A percentile compares a stretch with the other conserved stretches of the same genome.
phyloP scores from a whole-genome alignment of 352 stramenopile species.

The Phytophthora cactorum region DNA sequence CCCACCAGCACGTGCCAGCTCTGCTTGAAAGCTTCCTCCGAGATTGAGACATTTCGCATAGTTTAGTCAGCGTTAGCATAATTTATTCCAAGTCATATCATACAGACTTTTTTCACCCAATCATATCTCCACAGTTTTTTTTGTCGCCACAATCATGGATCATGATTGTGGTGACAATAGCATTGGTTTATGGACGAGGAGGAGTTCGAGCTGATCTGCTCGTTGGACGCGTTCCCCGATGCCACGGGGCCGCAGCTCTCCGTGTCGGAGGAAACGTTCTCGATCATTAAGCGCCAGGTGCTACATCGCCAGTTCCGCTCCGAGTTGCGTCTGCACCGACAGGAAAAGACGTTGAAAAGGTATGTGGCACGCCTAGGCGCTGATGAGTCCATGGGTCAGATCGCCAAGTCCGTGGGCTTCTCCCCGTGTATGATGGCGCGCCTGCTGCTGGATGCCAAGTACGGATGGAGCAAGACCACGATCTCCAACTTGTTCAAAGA shows the following conservation, averaged over 20 bases:
- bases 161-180: not conserved
- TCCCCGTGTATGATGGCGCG: constrained; percentile 77
- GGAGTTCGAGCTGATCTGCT: constrained; percentile 57
- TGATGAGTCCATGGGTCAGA: constrained; percentile 42
- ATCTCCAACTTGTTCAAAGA: constrained; percentile 77
- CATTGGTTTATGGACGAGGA: constrained; percentile 47
- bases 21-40: constrained; percentile 57
- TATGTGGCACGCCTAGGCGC: constrained; percentile 51
- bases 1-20: constrained; percentile 47
- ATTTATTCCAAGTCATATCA: constrained; percentile 24
- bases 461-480: constrained; percentile 67
- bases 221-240: constrained; percentile 43
- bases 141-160: not conserved
- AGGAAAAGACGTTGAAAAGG: constrained; percentile 62
- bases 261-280: constrained; percentile 58
- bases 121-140: not conserved
- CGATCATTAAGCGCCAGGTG: constrained; percentile 65
- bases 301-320: constrained; percentile 52
- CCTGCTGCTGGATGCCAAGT: constrained; percentile 59
- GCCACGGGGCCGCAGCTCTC: constrained; percentile 23
- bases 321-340: constrained; percentile 55
- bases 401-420: constrained; percentile 56
- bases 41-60: constrained; percentile 34
- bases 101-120: constrained; percentile 9
- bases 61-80: constrained; percentile 16